Percentiles rank a stretch among this genome's conserved stretches.
phyloP scores from a whole-genome alignment of 176 grass and related monocot genomes.

The Aegilops longissima region DNA sequence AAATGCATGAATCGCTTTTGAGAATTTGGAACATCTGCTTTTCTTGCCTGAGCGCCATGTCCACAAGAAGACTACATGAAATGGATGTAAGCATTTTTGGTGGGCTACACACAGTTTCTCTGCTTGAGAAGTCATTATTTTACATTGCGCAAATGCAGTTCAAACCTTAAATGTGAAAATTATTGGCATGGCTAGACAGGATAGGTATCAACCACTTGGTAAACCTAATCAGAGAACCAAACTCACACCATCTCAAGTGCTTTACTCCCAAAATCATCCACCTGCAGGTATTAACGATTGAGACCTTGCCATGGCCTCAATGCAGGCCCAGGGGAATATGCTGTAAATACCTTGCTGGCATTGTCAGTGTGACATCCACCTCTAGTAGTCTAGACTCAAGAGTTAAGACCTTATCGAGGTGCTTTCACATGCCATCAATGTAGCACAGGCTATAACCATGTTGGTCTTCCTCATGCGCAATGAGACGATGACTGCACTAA shows the following conservation, averaged over 20 bases:
- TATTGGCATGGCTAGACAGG: background rate
- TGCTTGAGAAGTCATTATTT: background rate
- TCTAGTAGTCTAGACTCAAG: background rate
- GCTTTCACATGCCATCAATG: background rate
- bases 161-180: background rate
- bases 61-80: background rate
- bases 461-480: background rate
- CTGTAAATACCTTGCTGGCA: background rate
- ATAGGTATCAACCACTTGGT: constrained; percentile 15
- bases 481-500: background rate
- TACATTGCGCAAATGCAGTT: background rate
- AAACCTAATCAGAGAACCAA: background rate
- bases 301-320: background rate
- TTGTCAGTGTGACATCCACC: background rate
- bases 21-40: background rate
- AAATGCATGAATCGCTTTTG: background rate
- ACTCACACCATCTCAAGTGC: background rate
- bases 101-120: background rate
- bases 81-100: background rate
- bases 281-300: background rate
- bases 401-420: background rate
- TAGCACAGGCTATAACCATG: background rate
- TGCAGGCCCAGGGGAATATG: background rate
- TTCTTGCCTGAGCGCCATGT: background rate
- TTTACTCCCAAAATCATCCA: background rate